These are phyloP conservation scores for Candida schatavii DNA, from an alignment of 805 yeast genomes.

Conservation along the genomic window DNA sequence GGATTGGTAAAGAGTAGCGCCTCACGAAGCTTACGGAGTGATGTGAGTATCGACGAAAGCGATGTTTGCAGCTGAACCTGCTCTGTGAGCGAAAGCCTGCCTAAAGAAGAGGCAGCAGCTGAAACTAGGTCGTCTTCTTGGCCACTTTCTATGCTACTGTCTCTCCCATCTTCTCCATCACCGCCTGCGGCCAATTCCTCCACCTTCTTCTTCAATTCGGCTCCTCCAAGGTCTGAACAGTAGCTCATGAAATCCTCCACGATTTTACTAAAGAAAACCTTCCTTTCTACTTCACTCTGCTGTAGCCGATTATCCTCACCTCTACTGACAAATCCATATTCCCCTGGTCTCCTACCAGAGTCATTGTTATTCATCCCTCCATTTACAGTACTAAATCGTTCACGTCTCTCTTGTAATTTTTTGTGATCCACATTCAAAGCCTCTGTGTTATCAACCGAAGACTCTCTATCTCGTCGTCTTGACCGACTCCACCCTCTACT, in stretches of 20 bases:
- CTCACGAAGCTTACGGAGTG: conserved; percentile 53
- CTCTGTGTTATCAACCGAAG: background rate
- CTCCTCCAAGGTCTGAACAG: conserved; percentile 20
- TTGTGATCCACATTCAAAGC: background rate
- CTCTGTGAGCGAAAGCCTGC: background rate
- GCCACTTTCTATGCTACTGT: background rate
- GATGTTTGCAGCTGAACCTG: conserved; percentile 3
- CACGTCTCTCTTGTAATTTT: background rate
- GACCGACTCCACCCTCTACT: background rate
- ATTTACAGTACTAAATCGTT: background rate
- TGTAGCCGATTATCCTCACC: conserved; percentile 55
- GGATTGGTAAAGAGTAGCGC: conserved; percentile 43
- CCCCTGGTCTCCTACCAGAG: conserved; percentile 11
- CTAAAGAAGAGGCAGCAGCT: background rate
- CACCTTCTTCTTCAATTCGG: conserved; percentile 11
- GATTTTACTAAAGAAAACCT: conserved; percentile 37
- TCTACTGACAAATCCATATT: conserved; percentile 57
- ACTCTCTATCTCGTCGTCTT: background rate
- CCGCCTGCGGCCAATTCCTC: conserved; percentile 7
- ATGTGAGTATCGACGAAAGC: conserved; percentile 25
- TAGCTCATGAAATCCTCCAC: conserved; percentile 24
- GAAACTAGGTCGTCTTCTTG: background rate
- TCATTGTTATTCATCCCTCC: background rate
- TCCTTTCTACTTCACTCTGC: conserved; percentile 40
- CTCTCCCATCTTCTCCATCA: conserved; percentile 3